Conservation (phyloP, 2,329 filamentous ascomycete genomes). For the Arthrobotrys sphaeroides region DNA sequence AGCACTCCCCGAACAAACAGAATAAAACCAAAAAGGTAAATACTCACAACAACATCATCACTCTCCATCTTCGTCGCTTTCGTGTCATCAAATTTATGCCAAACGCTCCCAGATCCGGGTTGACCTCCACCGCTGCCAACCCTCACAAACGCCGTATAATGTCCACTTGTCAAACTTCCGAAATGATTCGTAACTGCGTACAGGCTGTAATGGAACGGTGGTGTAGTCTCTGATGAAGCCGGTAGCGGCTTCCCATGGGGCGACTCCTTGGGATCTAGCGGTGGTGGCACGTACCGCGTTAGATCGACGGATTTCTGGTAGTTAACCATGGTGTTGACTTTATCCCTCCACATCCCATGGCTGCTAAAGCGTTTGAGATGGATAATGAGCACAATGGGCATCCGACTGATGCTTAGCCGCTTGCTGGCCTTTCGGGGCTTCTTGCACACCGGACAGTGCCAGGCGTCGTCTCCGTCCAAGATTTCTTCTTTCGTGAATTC, state of each 20-base stretch:
- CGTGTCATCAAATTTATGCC: slow-evolving; percentile 95
- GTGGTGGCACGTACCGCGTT: slow-evolving; percentile 66
- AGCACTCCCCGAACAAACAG: background rate
- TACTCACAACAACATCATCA: slow-evolving; percentile 57
- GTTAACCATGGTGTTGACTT: slow-evolving; percentile 75
- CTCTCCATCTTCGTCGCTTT: slow-evolving; percentile 57
- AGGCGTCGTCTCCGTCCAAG: slow-evolving; percentile 73
- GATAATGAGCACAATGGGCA: slow-evolving; percentile 81
- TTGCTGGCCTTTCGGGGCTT: slow-evolving; percentile 73
- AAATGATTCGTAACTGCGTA: slow-evolving; percentile 85
- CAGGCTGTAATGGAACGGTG: slow-evolving; percentile 79
- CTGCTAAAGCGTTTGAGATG: slow-evolving; percentile 76
- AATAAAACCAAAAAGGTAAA: background rate
- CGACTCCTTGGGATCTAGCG: slow-evolving; percentile 57
- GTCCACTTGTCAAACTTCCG: slow-evolving; percentile 76
- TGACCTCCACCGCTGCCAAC: slow-evolving; percentile 65
- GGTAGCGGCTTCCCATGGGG: slow-evolving; percentile 58
- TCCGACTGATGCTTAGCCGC: slow-evolving; percentile 77
- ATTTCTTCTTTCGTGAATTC: slow-evolving; percentile 75
- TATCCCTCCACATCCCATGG: slow-evolving; percentile 68
- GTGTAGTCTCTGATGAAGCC: slow-evolving; percentile 63
- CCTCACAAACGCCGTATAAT: slow-evolving; percentile 79
- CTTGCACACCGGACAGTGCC: slow-evolving; percentile 80
- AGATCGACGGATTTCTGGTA: slow-evolving; percentile 80
- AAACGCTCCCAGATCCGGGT: slow-evolving; percentile 61